Conservation (phyloP, 1,284 basidiomycete species). For the Vanrija sp. region DNA sequence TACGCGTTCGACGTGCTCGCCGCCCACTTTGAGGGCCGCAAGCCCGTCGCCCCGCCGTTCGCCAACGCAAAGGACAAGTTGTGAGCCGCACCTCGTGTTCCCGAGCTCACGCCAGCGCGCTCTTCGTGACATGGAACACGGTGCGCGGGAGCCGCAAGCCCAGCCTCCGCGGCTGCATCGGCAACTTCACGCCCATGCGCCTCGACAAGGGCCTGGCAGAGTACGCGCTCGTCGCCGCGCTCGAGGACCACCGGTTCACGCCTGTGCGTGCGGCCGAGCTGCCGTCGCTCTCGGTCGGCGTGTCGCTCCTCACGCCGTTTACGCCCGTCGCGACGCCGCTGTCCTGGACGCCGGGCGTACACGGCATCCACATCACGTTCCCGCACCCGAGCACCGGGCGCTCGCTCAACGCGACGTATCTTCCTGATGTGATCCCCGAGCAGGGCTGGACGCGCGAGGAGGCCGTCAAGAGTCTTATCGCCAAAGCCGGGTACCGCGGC, state of each 20-base stretch:
- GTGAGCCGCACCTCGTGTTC: constrained; percentile 29
- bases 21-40: constrained; percentile 35
- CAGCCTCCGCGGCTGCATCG: constrained; percentile 87
- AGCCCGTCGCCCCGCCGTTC: constrained; percentile 21
- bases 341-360: constrained; percentile 86
- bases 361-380: constrained; percentile 89
- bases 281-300: constrained; percentile 66
- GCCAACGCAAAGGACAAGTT: constrained; percentile 28
- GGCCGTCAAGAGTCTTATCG: constrained; percentile 83
- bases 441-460: constrained; percentile 91
- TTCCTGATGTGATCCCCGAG: constrained; percentile 88
- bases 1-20: constrained; percentile 54
- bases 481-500: constrained; percentile 86
- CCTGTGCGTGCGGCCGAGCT: constrained; percentile 74
- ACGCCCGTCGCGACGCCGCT: constrained; percentile 79
- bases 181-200: constrained; percentile 77
- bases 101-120: constrained; percentile 63
- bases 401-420: constrained; percentile 79
- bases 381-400: constrained; percentile 62
- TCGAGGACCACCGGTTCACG: constrained; percentile 55
- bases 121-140: constrained; percentile 96
- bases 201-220: constrained; percentile 75
- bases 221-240: constrained; percentile 71
- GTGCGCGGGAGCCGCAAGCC: constrained; percentile 47
- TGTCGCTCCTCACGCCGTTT: constrained; percentile 90